These are phyloP conservation scores for Cladosporium sphaerospermum DNA, from an alignment of 2,329 filamentous ascomycete species.

Conservation along the genomic window DNA sequence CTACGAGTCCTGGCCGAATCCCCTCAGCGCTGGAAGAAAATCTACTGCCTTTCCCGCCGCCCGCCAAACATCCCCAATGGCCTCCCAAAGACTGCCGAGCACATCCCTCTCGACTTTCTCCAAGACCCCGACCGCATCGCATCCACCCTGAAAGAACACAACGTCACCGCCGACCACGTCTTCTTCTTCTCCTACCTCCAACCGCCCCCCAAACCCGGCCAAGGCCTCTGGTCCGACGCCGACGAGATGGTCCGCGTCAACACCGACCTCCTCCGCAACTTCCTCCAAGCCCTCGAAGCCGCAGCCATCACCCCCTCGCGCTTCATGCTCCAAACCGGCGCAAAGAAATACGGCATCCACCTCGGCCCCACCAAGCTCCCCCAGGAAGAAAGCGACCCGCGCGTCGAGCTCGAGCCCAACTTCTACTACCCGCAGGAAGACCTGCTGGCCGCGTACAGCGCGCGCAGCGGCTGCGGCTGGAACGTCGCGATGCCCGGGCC, in stretches of 20 bases:
- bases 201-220: conserved; percentile 39
- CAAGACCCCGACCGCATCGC: conserved; percentile 34
- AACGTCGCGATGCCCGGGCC: conserved; percentile 44
- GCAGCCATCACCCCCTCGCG: conserved; percentile 41
- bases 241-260: conserved; percentile 47
- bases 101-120: conserved; percentile 34
- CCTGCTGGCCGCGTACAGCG: conserved; percentile 38
- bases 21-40: conserved; percentile 47
- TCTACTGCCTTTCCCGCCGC: conserved; percentile 46
- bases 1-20: conserved; percentile 41
- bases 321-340: conserved; percentile 47
- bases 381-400: conserved; percentile 43
- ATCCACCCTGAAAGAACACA: conserved; percentile 27
- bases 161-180: conserved; percentile 38
- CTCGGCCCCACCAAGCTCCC: conserved; percentile 42
- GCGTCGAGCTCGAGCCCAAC: conserved; percentile 40
- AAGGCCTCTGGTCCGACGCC: conserved; percentile 44
- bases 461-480: conserved; percentile 35
- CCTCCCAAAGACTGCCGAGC: conserved; percentile 22
- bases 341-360: conserved; percentile 48
- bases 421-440: conserved; percentile 54
- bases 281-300: conserved; percentile 40
- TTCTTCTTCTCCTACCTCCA: conserved; percentile 54
- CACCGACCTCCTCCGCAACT: conserved; percentile 44
- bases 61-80: conserved; percentile 34